Base-by-base conservation (phyloP, 75 land plant genomes). In the Gnetum montanum region DNA sequence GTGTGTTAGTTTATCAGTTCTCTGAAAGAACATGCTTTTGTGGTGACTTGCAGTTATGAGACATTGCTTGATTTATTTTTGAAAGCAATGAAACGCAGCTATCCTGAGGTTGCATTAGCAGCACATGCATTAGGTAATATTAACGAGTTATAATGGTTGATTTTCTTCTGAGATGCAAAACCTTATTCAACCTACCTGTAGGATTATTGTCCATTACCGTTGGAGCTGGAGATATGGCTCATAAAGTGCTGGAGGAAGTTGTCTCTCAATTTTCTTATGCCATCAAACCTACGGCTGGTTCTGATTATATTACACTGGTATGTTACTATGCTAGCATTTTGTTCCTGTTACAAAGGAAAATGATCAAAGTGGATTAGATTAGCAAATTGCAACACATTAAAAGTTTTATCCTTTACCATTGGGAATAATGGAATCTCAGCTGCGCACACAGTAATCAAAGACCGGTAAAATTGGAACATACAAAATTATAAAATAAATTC, bases 171-270 rank as follows among this genome's bases (percentile, higher is more conserved):
- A 51, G 30, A 6, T n/a, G n/a, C 10, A 18, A 51, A 20, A 51
- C 31, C 16, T 8, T 49, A 13, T 22, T 28, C n/a, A n/a, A n/a
- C n/a, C n/a, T n/a, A n/a, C 38, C 47, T 67, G 34, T 34, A 89
- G 88, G 88, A 12, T 60, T 87, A 69, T 27, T 87, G 54, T 78
- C 83, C 24, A 34, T 92, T 12, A 92, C 89, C 31, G 73, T 63
- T 62, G 97, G 93, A 27, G 62, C 54, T 41, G 93, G 93, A 45
- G 71, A 72, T 31, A 69, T 54, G 33, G 78, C 86, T 1, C 73
- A 73, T 29, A 76, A 82, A 30, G 72, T 88, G 25, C 27, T 84
- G 47, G 66, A 61, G 37, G 94, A 93, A 28, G 69, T 86, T 6
- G 8, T 74, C 35, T 40, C 77, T 22, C 64, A 76, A 34, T 68